Conservation (phyloP, 129 eudicot genomes). For the Dittrichia graveolens region DNA sequence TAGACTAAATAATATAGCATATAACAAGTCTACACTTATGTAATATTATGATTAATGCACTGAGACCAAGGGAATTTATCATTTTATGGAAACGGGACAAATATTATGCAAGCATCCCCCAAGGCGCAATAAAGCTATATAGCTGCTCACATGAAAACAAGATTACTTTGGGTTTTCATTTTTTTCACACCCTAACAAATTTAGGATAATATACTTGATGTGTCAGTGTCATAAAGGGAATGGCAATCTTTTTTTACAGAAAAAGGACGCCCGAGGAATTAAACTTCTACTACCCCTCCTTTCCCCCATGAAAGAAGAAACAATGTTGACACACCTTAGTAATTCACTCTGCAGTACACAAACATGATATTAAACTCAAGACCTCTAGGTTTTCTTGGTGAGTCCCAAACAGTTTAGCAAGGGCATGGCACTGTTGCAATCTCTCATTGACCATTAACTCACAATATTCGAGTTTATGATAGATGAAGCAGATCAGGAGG, state of each 20-base stretch:
- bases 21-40: neutral
- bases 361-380: too few relatives aligned
- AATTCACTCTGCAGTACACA: too few relatives aligned
- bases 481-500: too few relatives aligned
- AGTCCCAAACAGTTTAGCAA: too few relatives aligned
- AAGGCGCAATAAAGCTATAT: neutral
- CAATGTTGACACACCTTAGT: too few relatives aligned
- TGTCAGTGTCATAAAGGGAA: neutral
- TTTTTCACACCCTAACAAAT: neutral
- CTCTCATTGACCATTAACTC: neutral
- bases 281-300: neutral
- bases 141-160: neutral
- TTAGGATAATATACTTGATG: neutral
- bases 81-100: neutral
- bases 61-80: neutral
- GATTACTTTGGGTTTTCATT: neutral
- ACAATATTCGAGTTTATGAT: neutral
- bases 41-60: conserved; percentile 6
- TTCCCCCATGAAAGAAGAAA: too few relatives aligned
- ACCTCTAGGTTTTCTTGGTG: too few relatives aligned
- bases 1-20: neutral
- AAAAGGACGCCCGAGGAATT: neutral
- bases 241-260: neutral
- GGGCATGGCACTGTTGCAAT: neutral
- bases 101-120: neutral